Evolutionary conservation across 2,329 filamentous ascomycete genomes (phyloP), one percentile per base, ranked within the genome.

Genomic region (Diaporthe sp.): DNA sequence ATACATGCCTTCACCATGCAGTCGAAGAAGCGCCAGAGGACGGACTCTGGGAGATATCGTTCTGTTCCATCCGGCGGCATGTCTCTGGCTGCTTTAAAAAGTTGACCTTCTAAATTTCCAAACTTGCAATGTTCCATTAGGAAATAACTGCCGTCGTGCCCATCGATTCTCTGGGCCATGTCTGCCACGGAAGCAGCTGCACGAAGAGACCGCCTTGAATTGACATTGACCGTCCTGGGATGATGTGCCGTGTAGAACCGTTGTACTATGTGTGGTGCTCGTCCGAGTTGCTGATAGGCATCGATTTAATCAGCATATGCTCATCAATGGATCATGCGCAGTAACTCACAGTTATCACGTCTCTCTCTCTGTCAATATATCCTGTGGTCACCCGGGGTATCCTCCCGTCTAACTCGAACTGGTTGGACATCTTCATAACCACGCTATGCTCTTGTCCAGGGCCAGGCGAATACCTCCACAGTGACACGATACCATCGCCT

Each of bases 1-100:
- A 77, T 57, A 51, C 76, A 78, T n/a, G 42, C 78, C 13, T 77
- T 70, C 19, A 75, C 76, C n/a, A 80, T 53, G 39, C 78, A 79
- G 34, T 65, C 53, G 13, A 79, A 68, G 57, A 79, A 71, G 3
- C 49, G 75, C 79, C 79, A 80, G n/a, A 78, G 75, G 10, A 57
- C 53, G 4, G 72, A 60, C 8, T 62, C 37, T 2, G 71, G 67
- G 3, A 77, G 42, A 12, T 28, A 53, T 9, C 49, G 44, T 17
- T 44, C 34, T 0, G 5, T 6, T 10, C 28, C 7, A 8, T 34
- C n/a, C n/a, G 58, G 37, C 15, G 58, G 37, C 15, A 49, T 22
- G 17, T 42, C 9, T 1, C 8, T 28, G 4, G n/a, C 49, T 42
- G 60, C 39, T 17, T 57, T 75, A 3, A 4, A 3, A 17, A 73